These are phyloP conservation scores for Collybia nuda DNA, from an alignment of 768 basidiomycete species.

Conservation along the genomic window DNA sequence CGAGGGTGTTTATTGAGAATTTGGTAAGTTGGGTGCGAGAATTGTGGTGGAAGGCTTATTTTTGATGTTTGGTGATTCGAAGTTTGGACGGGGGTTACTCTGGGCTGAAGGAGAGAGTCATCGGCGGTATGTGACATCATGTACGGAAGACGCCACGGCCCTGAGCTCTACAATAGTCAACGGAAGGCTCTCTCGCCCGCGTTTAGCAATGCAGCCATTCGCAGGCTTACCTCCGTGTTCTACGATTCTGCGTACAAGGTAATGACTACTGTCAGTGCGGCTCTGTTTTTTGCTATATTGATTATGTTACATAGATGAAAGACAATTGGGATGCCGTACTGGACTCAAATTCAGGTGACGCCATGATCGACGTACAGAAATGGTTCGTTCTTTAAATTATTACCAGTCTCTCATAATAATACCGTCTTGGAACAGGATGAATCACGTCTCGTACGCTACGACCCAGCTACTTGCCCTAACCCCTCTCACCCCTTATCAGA, in stretches of 20 bases:
- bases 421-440: slow-evolving; percentile 33
- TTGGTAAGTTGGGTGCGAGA: slow-evolving; percentile 23
- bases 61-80: not conserved
- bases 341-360: slow-evolving; percentile 33
- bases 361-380: slow-evolving; percentile 44
- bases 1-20: slow-evolving; percentile 34
- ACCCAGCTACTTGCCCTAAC: no score
- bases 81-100: slow-evolving; percentile 41
- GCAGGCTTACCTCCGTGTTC: slow-evolving; percentile 44
- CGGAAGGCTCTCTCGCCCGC: slow-evolving; percentile 51
- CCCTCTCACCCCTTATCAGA: slow-evolving; percentile 22
- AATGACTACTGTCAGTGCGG: not conserved
- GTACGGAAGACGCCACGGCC: not conserved
- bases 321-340: slow-evolving; percentile 21
- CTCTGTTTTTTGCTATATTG: not conserved
- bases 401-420: slow-evolving; percentile 3
- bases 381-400: slow-evolving; percentile 27
- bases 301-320: slow-evolving; percentile 24
- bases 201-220: slow-evolving; percentile 52
- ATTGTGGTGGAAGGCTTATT: not conserved
- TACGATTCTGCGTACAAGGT: slow-evolving; percentile 55
- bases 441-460: slow-evolving; percentile 38
- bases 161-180: slow-evolving; percentile 28
- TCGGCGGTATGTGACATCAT: not conserved
- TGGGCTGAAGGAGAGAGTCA: slow-evolving; percentile 48